phyloP scores from a whole-genome alignment of 2,329 filamentous ascomycete species.

The Aspergillus spinulosporus region DNA sequence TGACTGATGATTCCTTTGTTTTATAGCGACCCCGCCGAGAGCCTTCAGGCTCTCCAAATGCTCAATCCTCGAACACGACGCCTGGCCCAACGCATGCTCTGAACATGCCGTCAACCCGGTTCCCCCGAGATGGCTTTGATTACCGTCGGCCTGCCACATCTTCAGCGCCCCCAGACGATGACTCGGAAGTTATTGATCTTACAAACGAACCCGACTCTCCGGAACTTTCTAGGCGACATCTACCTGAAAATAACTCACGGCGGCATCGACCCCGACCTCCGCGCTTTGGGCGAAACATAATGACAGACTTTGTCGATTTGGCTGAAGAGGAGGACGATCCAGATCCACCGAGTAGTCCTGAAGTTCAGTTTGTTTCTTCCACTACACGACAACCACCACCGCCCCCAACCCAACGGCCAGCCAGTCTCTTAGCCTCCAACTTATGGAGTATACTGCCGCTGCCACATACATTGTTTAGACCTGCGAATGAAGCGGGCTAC shows the following conservation, averaged over 20 bases:
- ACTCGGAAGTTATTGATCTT: slow-evolving; percentile 47
- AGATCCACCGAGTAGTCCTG: slow-evolving; percentile 43
- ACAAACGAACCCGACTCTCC: slow-evolving; percentile 48
- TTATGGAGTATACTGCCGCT: slow-evolving; percentile 19
- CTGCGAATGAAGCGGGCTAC: background rate
- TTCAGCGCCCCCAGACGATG: slow-evolving; percentile 30
- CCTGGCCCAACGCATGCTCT: slow-evolving; percentile 23
- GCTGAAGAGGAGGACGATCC: slow-evolving; percentile 39
- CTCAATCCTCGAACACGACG: slow-evolving; percentile 29
- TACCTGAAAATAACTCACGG: background rate
- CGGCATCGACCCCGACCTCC: slow-evolving; percentile 26
- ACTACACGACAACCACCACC: slow-evolving; percentile 24
- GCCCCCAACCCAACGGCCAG: background rate
- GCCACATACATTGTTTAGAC: slow-evolving; percentile 10
- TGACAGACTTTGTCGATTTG: slow-evolving; percentile 41
- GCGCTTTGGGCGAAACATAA: slow-evolving; percentile 40
- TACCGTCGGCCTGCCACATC: slow-evolving; percentile 53
- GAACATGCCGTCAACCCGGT: slow-evolving; percentile 35
- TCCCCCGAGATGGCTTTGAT: slow-evolving; percentile 56
- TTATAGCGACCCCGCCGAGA: slow-evolving; percentile 37
- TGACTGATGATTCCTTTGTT: slow-evolving; percentile 23
- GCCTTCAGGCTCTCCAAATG: slow-evolving; percentile 36
- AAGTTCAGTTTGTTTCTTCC: slow-evolving; percentile 52
- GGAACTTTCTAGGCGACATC: background rate
- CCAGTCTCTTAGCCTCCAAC: slow-evolving; percentile 1